Conservation (phyloP, 2,329 filamentous ascomycete genomes). For the Pseudocercospora ulei region DNA sequence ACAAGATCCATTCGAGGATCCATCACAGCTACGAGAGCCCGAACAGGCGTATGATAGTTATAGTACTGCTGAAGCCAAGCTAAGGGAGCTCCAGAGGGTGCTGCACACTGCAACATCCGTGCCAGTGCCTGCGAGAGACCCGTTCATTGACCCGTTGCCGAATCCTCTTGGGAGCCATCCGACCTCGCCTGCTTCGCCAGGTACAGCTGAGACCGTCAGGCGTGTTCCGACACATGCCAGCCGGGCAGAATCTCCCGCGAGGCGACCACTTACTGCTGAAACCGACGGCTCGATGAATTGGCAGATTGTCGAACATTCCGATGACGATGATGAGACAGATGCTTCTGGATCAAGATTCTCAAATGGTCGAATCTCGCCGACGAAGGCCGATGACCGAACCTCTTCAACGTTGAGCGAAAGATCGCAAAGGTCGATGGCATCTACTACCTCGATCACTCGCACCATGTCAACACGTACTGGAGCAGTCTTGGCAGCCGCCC, state of each 20-base stretch:
- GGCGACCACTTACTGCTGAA: conserved; percentile 20
- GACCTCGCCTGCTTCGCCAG: conserved; percentile 24
- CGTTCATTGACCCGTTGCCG: conserved; percentile 37
- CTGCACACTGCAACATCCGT: conserved; percentile 12
- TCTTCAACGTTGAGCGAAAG: conserved; percentile 48
- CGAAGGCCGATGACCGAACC: conserved; percentile 49
- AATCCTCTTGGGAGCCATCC: conserved; percentile 35
- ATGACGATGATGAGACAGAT: conserved; percentile 18
- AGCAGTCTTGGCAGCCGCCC: conserved; percentile 33
- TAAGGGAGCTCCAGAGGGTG: conserved; percentile 17
- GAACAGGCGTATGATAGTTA: conserved; percentile 13
- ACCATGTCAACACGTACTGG: conserved; percentile 41
- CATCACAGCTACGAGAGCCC: conserved; percentile 28
- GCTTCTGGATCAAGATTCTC: conserved; percentile 14
- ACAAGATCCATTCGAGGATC: conserved; percentile 37
- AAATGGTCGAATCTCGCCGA: conserved; percentile 39
- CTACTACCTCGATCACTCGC: conserved; percentile 38
- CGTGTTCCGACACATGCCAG: conserved; percentile 25
- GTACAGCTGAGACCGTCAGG: conserved; percentile 22
- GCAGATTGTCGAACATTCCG: conserved; percentile 21
- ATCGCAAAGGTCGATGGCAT: conserved; percentile 40
- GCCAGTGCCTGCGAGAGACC: conserved; percentile 26
- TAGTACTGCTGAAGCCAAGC: conserved; percentile 17
- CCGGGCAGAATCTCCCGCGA: conserved; percentile 13
- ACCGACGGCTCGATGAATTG: conserved; percentile 27